phyloP scores from a whole-genome alignment of 2,329 filamentous ascomycete genomes.

The Venturia carpophila region DNA sequence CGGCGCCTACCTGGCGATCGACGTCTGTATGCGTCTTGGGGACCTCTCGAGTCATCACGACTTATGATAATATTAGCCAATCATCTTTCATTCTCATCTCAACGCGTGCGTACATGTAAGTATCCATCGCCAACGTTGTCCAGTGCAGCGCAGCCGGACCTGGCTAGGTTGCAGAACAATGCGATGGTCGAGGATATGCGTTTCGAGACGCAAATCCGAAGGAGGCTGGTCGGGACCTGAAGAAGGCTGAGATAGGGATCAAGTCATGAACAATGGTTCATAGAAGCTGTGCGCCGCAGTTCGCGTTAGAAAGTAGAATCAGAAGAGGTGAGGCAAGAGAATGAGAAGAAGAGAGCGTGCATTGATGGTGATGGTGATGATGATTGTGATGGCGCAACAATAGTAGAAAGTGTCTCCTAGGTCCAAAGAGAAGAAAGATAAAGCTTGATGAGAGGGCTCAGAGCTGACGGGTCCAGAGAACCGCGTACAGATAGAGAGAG shows the following conservation, averaged over 20 bases:
- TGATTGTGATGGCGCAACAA: background rate
- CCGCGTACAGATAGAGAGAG: constrained; percentile 9
- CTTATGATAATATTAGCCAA: constrained; percentile 19
- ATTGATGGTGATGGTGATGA: background rate
- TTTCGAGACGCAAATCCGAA: background rate
- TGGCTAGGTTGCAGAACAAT: background rate
- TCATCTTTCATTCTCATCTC: background rate
- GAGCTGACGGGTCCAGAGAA: constrained; percentile 10
- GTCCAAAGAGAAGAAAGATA: constrained; percentile 10
- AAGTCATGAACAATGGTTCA: constrained; percentile 13
- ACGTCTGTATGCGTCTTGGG: constrained; percentile 40
- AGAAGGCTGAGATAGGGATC: background rate
- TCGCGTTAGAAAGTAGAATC: constrained; percentile 14
- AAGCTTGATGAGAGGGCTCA: constrained; percentile 10
- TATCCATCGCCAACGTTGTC: constrained; percentile 14
- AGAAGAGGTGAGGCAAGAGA: constrained; percentile 15
- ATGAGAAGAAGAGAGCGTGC: background rate
- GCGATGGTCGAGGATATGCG: background rate
- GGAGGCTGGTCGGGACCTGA: background rate
- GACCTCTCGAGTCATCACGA: constrained; percentile 51
- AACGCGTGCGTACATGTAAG: constrained; percentile 25
- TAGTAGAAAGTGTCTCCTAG: background rate
- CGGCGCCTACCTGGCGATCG: constrained; percentile 60
- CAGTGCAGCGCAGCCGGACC: background rate
- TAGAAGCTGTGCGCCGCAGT: constrained; percentile 6